Percentiles rank a stretch among this genome's conserved stretches.
Evolutionary conservation across 352 stramenopile genomes (phyloP).

Genomic region (Pythium rhizo-oryzae): DNA sequence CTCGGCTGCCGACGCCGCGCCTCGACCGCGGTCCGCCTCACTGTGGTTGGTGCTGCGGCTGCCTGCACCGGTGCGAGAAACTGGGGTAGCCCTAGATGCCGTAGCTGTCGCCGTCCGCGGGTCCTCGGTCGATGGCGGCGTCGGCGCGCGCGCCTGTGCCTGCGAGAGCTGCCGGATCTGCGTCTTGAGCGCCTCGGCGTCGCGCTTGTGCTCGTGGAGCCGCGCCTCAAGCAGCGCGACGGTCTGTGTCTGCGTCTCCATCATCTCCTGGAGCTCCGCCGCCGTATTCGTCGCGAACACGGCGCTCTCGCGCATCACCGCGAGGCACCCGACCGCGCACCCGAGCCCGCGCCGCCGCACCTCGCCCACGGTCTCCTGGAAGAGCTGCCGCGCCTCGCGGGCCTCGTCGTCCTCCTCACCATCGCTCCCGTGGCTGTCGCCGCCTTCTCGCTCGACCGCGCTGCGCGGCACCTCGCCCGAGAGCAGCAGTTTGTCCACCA

Average conservation of each 20-base stretch:
- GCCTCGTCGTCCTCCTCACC: constrained; percentile 35
- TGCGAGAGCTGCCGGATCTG: constrained; percentile 46
- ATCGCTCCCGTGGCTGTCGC: no score
- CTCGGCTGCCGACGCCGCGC: constrained; percentile 5
- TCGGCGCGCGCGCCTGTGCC: constrained; percentile 21
- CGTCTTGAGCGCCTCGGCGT: constrained; percentile 51
- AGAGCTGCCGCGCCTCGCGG: constrained; percentile 30
- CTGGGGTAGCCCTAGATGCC: no score
- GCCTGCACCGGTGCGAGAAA: background rate
- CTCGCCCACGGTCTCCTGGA: constrained; percentile 39
- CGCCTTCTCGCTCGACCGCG: constrained; percentile 23
- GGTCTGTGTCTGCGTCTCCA: constrained; percentile 53
- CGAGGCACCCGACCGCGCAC: constrained; percentile 56
- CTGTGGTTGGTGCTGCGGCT: constrained; percentile 13
- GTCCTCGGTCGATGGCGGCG: no score
- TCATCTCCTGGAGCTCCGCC: constrained; percentile 60
- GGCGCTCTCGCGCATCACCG: constrained; percentile 68
- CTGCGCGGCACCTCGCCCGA: constrained; percentile 48
- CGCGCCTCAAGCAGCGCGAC: constrained; percentile 59
- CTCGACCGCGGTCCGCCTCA: background rate
- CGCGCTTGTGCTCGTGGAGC: constrained; percentile 58
- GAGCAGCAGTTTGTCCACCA: constrained; percentile 56
- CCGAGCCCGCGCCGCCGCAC: constrained; percentile 49
- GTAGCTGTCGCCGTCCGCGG: no score
- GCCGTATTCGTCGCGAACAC: constrained; percentile 66